These are phyloP conservation scores for Melocanna baccifera DNA, from an alignment of 176 grass and related monocot species.

Conservation along the genomic window DNA sequence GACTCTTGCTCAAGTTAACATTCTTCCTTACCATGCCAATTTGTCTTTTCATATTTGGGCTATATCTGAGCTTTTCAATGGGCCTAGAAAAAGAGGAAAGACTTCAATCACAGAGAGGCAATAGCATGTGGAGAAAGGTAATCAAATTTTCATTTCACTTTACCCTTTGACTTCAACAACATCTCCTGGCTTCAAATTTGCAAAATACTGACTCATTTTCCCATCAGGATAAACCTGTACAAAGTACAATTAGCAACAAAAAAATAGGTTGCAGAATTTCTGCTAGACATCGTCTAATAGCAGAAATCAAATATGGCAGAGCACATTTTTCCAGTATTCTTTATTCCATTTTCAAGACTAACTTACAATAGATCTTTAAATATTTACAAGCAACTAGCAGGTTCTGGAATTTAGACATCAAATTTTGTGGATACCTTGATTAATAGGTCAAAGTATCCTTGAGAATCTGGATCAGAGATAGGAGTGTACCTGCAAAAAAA, in stretches of 20 bases:
- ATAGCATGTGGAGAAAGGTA: not conserved
- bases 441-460: slow-evolving; percentile 89
- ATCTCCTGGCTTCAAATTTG: slow-evolving; percentile 89
- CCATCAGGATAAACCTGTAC: slow-evolving; percentile 89
- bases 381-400: not conserved
- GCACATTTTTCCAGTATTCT: not conserved
- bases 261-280: not conserved
- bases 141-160: slow-evolving; percentile 8
- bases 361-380: not conserved
- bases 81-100: slow-evolving; percentile 56
- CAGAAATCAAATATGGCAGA: slow-evolving; percentile 20
- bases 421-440: slow-evolving; percentile 71
- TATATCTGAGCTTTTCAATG: slow-evolving; percentile 98
- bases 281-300: not conserved
- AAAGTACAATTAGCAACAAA: slow-evolving; percentile 21
- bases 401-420: not conserved
- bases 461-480: slow-evolving; percentile 84
- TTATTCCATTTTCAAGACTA: not conserved
- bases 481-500: slow-evolving; percentile 73
- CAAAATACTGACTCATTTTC: slow-evolving; percentile 95
- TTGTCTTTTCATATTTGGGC: slow-evolving; percentile 94
- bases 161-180: slow-evolving; percentile 96
- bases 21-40: slow-evolving; percentile 86
- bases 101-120: slow-evolving; percentile 20
- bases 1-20: not conserved